Base-by-base conservation (phyloP, 202 grass and related monocot species). In the Hordeum pubiflorum region DNA sequence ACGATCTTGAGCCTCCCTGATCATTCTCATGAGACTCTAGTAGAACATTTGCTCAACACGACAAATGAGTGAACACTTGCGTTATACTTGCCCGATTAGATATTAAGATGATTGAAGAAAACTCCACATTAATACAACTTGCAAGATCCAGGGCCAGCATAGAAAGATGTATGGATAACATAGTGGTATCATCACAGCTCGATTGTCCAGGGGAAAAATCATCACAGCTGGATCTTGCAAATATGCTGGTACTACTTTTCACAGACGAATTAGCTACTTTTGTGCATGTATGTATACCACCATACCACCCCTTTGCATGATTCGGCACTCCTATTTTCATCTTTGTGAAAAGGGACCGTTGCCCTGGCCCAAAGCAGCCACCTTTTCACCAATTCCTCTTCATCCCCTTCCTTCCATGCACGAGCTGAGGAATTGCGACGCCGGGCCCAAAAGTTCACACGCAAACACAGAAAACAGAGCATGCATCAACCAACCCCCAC, bases 331-430 rank as follows among this genome's bases (percentile, higher is more conserved):
- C 22, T 48, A 11, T 73, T 72, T 66, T 73, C 1, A 14, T 76
- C 8, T 66, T 38, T 64, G 41, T 71, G 58, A 39, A 54, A 85
- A 33, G 76, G n/a, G 0, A 9, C 23, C 72, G 7, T 7, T 21
- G 63, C 3, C 26, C 60, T 63, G 75, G 15, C 29, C 40, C 63
- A 40, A 63, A 68, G 65, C 60, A 15, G 73, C 23, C 0, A n/a
- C 44, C 60, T 67, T 76, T 76, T 67, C 56, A 66, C 59, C 71
- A 41, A 66, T 74, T 63, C 70, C 43, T 18, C 69, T 14, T 26
- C 22, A 23, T 24, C 55, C 15, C 2, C 18, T 33, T 33, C 7
- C 39, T 31, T 74, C 29, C 70, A 76, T 54, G 55, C 39, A 48
- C 63, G 75, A 48, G 46, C 24, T 9, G 17, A 48, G 44, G 14